These are phyloP conservation scores for Phytopythium vexans DNA, from an alignment of 352 stramenopile genomes.

Conservation along the genomic window DNA sequence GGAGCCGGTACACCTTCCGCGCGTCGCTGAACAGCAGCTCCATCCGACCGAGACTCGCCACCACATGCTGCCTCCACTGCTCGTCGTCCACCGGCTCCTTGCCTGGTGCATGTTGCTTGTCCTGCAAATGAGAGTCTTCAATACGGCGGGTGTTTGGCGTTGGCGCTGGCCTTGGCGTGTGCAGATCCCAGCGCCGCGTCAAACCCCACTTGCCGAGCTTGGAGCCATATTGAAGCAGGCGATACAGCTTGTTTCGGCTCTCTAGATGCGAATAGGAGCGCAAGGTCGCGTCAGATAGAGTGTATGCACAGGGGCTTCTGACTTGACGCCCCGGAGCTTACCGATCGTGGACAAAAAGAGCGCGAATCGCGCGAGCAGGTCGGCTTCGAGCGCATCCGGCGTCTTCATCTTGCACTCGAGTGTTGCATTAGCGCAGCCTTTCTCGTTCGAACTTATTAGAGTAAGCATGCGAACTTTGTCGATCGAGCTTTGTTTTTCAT, in stretches of 20 bases:
- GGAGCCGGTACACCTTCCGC: constrained; percentile 55
- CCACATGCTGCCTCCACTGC: constrained; percentile 16
- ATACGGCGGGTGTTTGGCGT: too few relatives aligned
- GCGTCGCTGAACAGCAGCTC: constrained; percentile 52
- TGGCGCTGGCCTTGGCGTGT: too few relatives aligned
- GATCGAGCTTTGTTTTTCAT: too few relatives aligned
- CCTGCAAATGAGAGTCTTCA: too few relatives aligned
- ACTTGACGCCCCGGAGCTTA: too few relatives aligned
- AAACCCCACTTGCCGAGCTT: constrained; percentile 51
- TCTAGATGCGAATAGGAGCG: constrained; percentile 22
- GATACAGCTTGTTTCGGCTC: constrained; percentile 58
- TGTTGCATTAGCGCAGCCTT: too few relatives aligned
- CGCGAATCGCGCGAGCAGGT: constrained; percentile 34
- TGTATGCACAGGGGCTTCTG: background rate
- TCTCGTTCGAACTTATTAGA: too few relatives aligned
- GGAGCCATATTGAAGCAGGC: constrained; percentile 56
- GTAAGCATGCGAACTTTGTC: too few relatives aligned
- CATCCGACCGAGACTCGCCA: constrained; percentile 25
- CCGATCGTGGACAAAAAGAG: constrained; percentile 53
- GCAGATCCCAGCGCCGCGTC: constrained; percentile 21
- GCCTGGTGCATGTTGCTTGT: too few relatives aligned
- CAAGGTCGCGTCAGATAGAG: background rate
- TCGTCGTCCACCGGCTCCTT: too few relatives aligned
- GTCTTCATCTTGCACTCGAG: too few relatives aligned
- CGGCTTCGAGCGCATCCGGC: constrained; percentile 20